Conservation (phyloP, 2,329 filamentous ascomycete species). For the Penicillium sp. region DNA sequence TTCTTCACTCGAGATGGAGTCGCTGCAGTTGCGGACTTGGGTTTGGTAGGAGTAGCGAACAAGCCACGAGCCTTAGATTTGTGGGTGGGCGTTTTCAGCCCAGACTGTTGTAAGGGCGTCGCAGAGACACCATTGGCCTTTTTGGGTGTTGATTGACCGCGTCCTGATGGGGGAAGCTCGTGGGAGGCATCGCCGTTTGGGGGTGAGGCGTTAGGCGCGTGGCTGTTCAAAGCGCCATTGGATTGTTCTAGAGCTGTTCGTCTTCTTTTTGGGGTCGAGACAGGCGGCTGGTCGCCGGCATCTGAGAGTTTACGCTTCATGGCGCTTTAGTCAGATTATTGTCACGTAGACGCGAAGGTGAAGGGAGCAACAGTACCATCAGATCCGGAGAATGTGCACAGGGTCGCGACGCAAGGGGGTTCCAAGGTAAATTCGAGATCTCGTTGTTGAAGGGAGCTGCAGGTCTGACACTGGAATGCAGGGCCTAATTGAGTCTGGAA, state of each 20-base stretch:
- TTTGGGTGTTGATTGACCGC: slow-evolving; percentile 31
- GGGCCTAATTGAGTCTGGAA: neutral
- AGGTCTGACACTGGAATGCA: slow-evolving; percentile 9
- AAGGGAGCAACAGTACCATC: slow-evolving; percentile 34
- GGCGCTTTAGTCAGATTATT: slow-evolving; percentile 16
- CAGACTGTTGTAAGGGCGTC: slow-evolving; percentile 33
- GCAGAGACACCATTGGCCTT: slow-evolving; percentile 29
- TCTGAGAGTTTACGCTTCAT: slow-evolving; percentile 46
- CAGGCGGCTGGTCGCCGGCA: slow-evolving; percentile 31
- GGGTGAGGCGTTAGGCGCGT: slow-evolving; percentile 14
- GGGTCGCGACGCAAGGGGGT: slow-evolving; percentile 29
- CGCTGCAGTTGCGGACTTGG: slow-evolving; percentile 21
- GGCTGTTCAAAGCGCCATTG: slow-evolving; percentile 29
- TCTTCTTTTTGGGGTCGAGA: slow-evolving; percentile 42
- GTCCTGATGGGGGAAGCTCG: slow-evolving; percentile 27
- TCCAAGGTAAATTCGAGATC: slow-evolving; percentile 5
- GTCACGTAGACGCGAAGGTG: slow-evolving; percentile 15
- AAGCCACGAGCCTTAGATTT: slow-evolving; percentile 36
- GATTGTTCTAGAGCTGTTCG: slow-evolving; percentile 23
- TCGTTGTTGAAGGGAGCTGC: neutral
- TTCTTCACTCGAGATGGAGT: slow-evolving; percentile 67
- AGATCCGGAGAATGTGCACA: slow-evolving; percentile 28
- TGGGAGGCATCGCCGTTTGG: slow-evolving; percentile 22
- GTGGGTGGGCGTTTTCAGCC: slow-evolving; percentile 38
- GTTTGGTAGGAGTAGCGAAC: slow-evolving; percentile 43